phyloP scores from a whole-genome alignment of 371 early-diverging fungal species.

The Circinella umbellata region DNA sequence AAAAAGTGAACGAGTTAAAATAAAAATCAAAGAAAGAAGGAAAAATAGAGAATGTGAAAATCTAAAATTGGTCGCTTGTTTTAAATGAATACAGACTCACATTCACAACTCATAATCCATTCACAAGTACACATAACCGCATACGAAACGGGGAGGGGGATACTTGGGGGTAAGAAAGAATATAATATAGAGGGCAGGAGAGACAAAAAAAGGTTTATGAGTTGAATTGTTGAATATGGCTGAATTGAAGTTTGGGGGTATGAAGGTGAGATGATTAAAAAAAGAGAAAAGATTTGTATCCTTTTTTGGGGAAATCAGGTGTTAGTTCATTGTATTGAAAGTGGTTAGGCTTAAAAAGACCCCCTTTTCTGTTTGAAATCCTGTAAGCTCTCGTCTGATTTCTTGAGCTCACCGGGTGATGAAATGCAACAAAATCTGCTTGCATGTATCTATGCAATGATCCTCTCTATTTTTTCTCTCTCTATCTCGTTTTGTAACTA shows the following conservation, averaged over 20 bases:
- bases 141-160: slow-evolving; percentile 17
- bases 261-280: neutral
- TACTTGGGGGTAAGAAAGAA: neutral
- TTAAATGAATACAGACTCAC: slow-evolving; percentile 18
- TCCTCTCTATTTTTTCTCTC: no score
- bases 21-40: neutral
- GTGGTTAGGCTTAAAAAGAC: slow-evolving; percentile 5
- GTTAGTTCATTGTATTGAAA: slow-evolving; percentile 2
- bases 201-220: no score
- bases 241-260: neutral
- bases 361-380: slow-evolving; percentile 25
- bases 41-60: slow-evolving; percentile 15
- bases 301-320: no score
- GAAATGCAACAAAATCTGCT: slow-evolving; percentile 1
- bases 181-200: no score
- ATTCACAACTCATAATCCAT: neutral
- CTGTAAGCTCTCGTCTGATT: slow-evolving; percentile 21
- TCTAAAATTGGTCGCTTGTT: slow-evolving; percentile 10
- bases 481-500: no score
- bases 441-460: no score
- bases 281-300: no score
- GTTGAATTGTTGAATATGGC: no score
- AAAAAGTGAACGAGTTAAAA: no score
- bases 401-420: slow-evolving; percentile 4
- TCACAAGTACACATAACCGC: no score